phyloP scores from a whole-genome alignment of 257 asterid species.

The Paraleonurus japonicus region DNA sequence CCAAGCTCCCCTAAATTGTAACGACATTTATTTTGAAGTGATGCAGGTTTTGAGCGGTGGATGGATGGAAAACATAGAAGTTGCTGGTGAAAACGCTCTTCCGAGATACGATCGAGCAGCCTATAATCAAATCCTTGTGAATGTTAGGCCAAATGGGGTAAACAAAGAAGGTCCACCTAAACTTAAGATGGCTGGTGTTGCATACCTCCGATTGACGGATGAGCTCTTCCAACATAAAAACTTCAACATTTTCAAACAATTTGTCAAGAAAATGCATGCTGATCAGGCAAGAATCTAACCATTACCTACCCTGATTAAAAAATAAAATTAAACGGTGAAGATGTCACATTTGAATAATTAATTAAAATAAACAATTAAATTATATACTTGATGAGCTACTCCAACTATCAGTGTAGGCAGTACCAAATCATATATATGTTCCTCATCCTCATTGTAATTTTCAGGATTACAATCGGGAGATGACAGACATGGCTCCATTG shows the following conservation, averaged over 20 bases:
- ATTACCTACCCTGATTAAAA: too few species aligned
- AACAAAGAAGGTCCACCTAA: conserved; percentile 44
- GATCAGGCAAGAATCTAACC: conserved; percentile 41
- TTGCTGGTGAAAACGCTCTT: conserved; percentile 87
- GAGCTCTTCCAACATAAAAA: conserved; percentile 39
- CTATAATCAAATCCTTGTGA: conserved; percentile 72
- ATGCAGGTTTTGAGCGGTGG: conserved; percentile 61
- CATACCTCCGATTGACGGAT: conserved; percentile 65
- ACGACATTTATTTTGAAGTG: background rate
- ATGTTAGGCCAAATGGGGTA: conserved; percentile 68
- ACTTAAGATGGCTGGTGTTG: conserved; percentile 52
- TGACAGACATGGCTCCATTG: conserved; percentile 42
- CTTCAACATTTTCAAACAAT: conserved; percentile 45
- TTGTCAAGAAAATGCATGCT: conserved; percentile 80
- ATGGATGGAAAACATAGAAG: conserved; percentile 67
- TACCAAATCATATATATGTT: too few species aligned
- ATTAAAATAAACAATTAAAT: too few species aligned
- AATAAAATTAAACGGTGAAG: too few species aligned
- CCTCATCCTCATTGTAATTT: background rate
- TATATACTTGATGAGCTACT: background rate
- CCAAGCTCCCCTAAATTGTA: too few species aligned
- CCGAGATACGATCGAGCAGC: conserved; percentile 54
- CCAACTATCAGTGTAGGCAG: too few species aligned
- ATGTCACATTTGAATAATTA: too few species aligned
- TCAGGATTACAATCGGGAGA: conserved; percentile 49